Base-by-base conservation (phyloP, 352 stramenopile species). In the Peronospora destructor region DNA sequence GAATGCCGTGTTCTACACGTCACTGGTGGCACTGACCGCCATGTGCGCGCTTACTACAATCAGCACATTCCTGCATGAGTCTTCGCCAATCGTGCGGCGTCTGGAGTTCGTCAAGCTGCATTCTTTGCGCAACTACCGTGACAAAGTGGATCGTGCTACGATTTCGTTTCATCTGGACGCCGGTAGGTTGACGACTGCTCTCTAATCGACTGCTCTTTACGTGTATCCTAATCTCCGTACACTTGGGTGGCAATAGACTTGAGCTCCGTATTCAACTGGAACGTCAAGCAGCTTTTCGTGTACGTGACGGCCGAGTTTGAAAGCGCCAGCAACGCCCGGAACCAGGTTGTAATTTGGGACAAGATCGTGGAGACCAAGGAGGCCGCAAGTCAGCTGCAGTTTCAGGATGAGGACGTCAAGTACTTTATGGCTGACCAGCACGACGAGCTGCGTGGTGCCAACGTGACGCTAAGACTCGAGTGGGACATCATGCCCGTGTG, bases 231-330 rank as follows among this genome's bases (percentile, higher is more conserved):
- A 52, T 36, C 6, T 7, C 0, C 10, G 2, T 9, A 5, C 7
- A 3, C 14, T 1, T 32, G 17, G 49, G 12, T 60, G 12, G 3
- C 41, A 13, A 6, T 37, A 85, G 82, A 93, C 14, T 45, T 93
- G 46, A 84, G 74, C 61, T 90, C 81, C 19, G 81, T 91, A 21
- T 94, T 94, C 73, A 94, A 94, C 59, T 94, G 83, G 83, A 94
- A 94, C 62, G 81, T 89, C 26, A 94, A 91, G 75, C 80, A 91
- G 65, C 61, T 94, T 44, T 94, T 94, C 41, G 80, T 91, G 61
- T 94, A 91, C 75, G 76, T 94, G 42, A 43, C 88, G 45, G 83
- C 83, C 42, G 81, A 91, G 65, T 94, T 89, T 57, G 45, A 67
- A 61, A 90, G 61, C 52, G 42, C 61, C 48, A 76, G 61, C 49